Evolutionary conservation across 305 asterid genomes (phyloP), one percentile per base, ranked within the genome.

Genomic region (Withania somnifera): DNA sequence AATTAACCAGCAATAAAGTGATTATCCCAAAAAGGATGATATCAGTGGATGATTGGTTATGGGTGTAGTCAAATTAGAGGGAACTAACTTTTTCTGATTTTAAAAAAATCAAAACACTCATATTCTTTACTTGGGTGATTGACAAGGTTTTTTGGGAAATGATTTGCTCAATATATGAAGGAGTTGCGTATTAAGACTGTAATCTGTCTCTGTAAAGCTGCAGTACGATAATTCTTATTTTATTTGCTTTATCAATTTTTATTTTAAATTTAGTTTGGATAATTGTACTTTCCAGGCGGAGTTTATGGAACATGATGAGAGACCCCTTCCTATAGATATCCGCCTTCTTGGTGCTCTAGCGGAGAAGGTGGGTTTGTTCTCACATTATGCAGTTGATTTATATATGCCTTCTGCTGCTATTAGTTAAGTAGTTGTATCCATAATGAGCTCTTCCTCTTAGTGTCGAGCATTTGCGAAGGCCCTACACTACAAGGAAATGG

Each of bases 381-480:
- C 38, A 64, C 60, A 84, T 60, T 83, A 63, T 83, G 47, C 45
- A 50, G 64, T 76, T 82, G 53, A 80, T 66, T 32, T 30, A 3
- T 42, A 64, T 73, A 47, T 45, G 47, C 61, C 82, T 24, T 82
- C 38, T 69, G 42, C 28, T 53, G 80, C 61, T 34, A 56, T 42
- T 57, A 30, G 52, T 61, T 36, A 34, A 60, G 4, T 22, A 52
- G 11, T 11, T n/a, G 17, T 83, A 79, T 60, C 78, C 80, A 71
- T 79, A 52, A 24, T 73, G 50, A 78, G 78, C 82, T 68, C 53
- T 87, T 86, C 86, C 82, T 89, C 86, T 86, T 88, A 97, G 99
- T 97, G 98, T 83, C 97, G 99, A 61, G 99, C 99, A 86, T 97
- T 91, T 88, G 98, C 98, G 3, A 97, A 97, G 92, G 99, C 99